Evolutionary conservation across 495 filamentous ascomycete species (phyloP).

Genomic region (Aspergillus avenaceus): DNA sequence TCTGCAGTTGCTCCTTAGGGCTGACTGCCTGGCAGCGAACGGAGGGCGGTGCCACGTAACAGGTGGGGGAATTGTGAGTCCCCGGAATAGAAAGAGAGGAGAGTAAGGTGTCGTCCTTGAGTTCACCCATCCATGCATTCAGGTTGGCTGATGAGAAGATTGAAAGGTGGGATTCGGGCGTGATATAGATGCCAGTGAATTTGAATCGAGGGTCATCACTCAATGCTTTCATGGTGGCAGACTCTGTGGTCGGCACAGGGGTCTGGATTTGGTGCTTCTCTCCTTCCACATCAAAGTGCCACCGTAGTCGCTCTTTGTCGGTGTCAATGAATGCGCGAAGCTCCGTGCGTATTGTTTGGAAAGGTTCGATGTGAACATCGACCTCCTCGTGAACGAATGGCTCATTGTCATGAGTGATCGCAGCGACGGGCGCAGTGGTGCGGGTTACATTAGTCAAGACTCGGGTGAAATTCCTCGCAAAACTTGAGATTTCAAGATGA

Average conservation of each 20-base stretch:
- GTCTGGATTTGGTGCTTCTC: conserved; percentile 59
- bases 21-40: conserved; percentile 89
- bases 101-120: conserved; percentile 64
- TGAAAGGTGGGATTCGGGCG: conserved; percentile 59
- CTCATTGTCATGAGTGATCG: conserved; percentile 46
- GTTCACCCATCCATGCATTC: conserved; percentile 73
- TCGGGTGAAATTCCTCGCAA: conserved; percentile 49
- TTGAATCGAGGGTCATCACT: conserved; percentile 52
- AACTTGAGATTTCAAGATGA: conserved; percentile 37
- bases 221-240: conserved; percentile 52
- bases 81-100: conserved; percentile 87
- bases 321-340: conserved; percentile 41
- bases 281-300: conserved; percentile 59
- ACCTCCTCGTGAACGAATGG: conserved; percentile 55
- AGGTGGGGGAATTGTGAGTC: conserved; percentile 91
- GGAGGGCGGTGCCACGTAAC: conserved; percentile 76
- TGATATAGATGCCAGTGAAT: conserved; percentile 72
- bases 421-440: conserved; percentile 32
- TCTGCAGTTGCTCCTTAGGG: conserved; percentile 71
- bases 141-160: conserved; percentile 72
- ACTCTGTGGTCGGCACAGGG: conserved; percentile 51
- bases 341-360: conserved; percentile 52
- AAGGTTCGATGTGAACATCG: conserved; percentile 54
- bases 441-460: conserved; percentile 42
- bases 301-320: conserved; percentile 52